Evolutionary conservation across 192 early-diverging fungal genomes (phyloP), one percentile per base, ranked within the genome.

Genomic region (Linnemannia elongata): DNA sequence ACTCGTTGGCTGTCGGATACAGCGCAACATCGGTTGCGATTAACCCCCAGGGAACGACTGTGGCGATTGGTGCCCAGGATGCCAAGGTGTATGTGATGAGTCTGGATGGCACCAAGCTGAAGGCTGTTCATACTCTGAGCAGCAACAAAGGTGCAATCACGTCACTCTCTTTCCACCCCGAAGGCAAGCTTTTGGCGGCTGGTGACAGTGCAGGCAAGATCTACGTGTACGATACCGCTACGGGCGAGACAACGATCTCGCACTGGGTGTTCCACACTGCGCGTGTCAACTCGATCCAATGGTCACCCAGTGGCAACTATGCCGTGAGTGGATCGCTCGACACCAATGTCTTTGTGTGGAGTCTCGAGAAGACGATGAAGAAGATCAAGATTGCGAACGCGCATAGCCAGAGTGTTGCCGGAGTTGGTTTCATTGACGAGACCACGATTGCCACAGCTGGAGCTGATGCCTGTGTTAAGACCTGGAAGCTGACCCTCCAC

Each of bases 301-400:
- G 97, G 97, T 93, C 95, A 2, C 89, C 93, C 2, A 94, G 95
- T 86, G 93, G 95, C 4, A 47, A 82, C 30, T 94, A 95, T 83
- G 94, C 94, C 4, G 97, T 93, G 1, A 96, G 95, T 54, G 94
- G 94, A 24, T 94, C 95, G 39, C 90, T 98, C 41, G 98, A 99
- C 88, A 97, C 97, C 72, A 94, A 96, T 88, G 93, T 99, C 44
- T 96, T 95, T 87, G 92, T 99, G 7, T 99, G 97, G 97, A 96
- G 92, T 82, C 90, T 93, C 9, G 94, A 96, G 74, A 93, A 93
- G 69, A 96, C 97, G 35, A 91, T 92, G 82, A 96, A 95, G 81
- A 93, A 93, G 80, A 92, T 97, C 38, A 76, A 90, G 15, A 95
- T 99, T 76, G 82, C 83, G 74, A 92, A 94, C 42, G 97, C 98